Conservation (phyloP, 495 filamentous ascomycete species). For the Thermothielavioides terrestris region DNA sequence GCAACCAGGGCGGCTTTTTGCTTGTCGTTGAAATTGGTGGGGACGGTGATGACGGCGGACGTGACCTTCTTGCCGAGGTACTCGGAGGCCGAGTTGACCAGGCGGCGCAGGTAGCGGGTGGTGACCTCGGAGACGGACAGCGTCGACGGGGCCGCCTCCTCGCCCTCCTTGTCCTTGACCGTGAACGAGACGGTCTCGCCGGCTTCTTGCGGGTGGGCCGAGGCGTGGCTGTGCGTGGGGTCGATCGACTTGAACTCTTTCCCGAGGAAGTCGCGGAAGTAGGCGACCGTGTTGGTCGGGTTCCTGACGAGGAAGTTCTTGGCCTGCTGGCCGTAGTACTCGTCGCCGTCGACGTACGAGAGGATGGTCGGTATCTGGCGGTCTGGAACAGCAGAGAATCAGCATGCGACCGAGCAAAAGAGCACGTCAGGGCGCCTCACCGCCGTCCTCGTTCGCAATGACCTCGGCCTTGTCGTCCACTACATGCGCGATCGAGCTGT, state of each 20-base stretch:
- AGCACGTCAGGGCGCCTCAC: slow-evolving; percentile 39
- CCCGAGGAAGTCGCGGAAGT: slow-evolving; percentile 91
- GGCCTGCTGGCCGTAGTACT: slow-evolving; percentile 93
- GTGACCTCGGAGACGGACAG: slow-evolving; percentile 79
- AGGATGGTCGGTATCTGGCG: slow-evolving; percentile 92
- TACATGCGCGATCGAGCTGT: slow-evolving; percentile 91
- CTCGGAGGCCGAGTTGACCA: slow-evolving; percentile 77
- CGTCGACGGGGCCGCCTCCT: slow-evolving; percentile 49
- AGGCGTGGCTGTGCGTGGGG: slow-evolving; percentile 86
- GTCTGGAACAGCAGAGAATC: slow-evolving; percentile 43
- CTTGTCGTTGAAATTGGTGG: slow-evolving; percentile 82
- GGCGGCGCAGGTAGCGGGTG: slow-evolving; percentile 74
- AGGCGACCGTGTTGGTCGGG: slow-evolving; percentile 82
- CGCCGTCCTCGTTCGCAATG: slow-evolving; percentile 98
- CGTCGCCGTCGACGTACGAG: slow-evolving; percentile 90
- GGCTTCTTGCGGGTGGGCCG: slow-evolving; percentile 76
- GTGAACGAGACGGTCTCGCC: slow-evolving; percentile 72
- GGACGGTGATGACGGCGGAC: slow-evolving; percentile 85
- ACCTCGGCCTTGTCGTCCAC: slow-evolving; percentile 92
- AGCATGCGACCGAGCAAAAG: neutral
- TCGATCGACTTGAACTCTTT: slow-evolving; percentile 97
- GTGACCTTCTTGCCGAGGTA: slow-evolving; percentile 88
- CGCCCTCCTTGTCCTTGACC: slow-evolving; percentile 64
- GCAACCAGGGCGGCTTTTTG: slow-evolving; percentile 72
- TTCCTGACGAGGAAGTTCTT: slow-evolving; percentile 90